Conservation (phyloP, 768 basidiomycete genomes). For the Pleurotus eryngii region DNA sequence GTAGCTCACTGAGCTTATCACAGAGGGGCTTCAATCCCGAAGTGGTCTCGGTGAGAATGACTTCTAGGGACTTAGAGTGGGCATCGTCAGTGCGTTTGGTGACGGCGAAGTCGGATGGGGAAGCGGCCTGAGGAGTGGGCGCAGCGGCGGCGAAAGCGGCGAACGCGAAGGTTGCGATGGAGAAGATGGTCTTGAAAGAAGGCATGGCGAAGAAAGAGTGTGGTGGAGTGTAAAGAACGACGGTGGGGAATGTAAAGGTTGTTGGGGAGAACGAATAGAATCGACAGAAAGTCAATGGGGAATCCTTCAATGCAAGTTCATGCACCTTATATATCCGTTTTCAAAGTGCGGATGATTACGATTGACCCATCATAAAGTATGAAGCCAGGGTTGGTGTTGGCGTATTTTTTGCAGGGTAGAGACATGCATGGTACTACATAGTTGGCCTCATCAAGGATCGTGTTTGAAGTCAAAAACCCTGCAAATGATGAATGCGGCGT, state of each 20-base stretch:
- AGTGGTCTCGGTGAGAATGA: slow-evolving; percentile 10
- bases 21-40: slow-evolving; percentile 11
- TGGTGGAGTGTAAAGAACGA: slow-evolving; percentile 1
- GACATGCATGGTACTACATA: not conserved
- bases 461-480: not conserved
- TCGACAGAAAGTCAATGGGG: not conserved
- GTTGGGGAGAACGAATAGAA: not conserved
- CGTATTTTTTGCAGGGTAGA: not conserved
- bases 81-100: not conserved
- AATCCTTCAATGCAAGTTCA: not conserved
- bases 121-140: slow-evolving; percentile 2
- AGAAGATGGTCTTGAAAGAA: slow-evolving; percentile 19
- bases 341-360: not conserved
- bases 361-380: not conserved
- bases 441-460: not conserved
- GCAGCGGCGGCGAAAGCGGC: slow-evolving; percentile 16
- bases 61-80: slow-evolving; percentile 8
- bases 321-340: too few relatives aligned
- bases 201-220: slow-evolving; percentile 21
- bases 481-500: not conserved
- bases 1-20: slow-evolving; percentile 15
- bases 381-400: not conserved
- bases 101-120: not conserved
- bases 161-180: slow-evolving; percentile 19
- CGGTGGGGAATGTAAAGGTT: not conserved